Evolutionary conservation across 2,329 filamentous ascomycete genomes (phyloP), one percentile per base, ranked within the genome.

Genomic region (Diplodia sapinea): DNA sequence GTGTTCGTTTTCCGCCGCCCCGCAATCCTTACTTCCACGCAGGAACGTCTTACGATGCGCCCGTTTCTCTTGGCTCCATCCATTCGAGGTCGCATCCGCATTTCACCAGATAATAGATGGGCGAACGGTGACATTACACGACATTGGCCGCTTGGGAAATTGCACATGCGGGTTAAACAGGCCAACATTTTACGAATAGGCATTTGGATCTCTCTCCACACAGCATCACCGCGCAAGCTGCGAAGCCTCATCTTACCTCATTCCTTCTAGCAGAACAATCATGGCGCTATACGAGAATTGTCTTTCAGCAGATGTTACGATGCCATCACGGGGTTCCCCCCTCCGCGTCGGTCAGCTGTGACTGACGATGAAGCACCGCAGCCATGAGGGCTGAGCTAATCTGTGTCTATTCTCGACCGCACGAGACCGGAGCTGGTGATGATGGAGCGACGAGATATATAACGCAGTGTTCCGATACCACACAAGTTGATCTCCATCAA

Each of bases 281-380:
- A 23, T 0, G 47, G 9, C 26, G 55, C 47, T 55, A 54, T 65
- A 65, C 62, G 51, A 55, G 62, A 15, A 33, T 4, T 65, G 33
- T 65, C 51, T 65, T 52, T 50, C 20, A 31, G 50, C 33, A 65
- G 26, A 54, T 65, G 62, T 33, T 55, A 65, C 62, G 49, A 54
- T 65, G 62, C 23, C 62, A 65, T 55, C 43, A 29, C 31, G 43
- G n/a, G 59, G 31, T 15, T 23, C 6, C 29, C 2, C 50, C 11
- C 7, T n/a, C 17, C 11, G 26, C 15, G 26, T n/a, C 52, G 15
- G 26, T 33, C 51, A 54, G n/a, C 29, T 17, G 33, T 50, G 65
- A 50, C 33, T n/a, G 29, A 13, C 20, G 33, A 57, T 15, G 43
- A 43, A 7, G 23, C 1, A 29, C 20, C 40, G n/a, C 52, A 59